Evolutionary conservation across 1,284 basidiomycete genomes (phyloP), one percentile per base, ranked within the genome.

Genomic region (Vanrija sp.): DNA sequence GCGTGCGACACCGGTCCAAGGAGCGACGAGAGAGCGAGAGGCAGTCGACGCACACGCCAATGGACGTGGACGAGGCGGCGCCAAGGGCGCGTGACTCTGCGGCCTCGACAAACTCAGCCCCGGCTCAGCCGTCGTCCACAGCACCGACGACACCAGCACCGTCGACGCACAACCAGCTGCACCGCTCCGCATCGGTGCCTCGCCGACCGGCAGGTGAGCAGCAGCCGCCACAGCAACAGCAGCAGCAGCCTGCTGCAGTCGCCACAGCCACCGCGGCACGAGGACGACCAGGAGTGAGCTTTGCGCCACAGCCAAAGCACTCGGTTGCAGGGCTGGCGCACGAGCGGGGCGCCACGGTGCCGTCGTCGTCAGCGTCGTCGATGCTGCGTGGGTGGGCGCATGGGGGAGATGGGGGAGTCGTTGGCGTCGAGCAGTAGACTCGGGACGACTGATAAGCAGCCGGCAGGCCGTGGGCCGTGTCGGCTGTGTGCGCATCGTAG

Each of bases 251-350:
- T 8, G 45, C 51, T 38, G 5, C 42, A 20, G 25, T 18, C 39
- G 39, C 42, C 38, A 3, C 25, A 41, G 19, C 44, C 51, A 20
- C 19, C 45, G 7, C 44, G 44, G 25, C 44, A 23, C 39, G 46
- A 22, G 27, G 23, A 14, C 45, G 51, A 27, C 47, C 53, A n/a
- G 27, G 18, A 12, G 47, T 54, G 15, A 35, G 23, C 8, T 46
- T 54, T 49, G 37, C 53, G 24, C 43, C 42, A 2, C 19, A 14
- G 31, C n/a, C 42, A 44, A 23, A 20, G 20, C 18, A 19, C n/a
- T 44, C 42, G 10, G n/a, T 20, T 16, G 20, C n/a, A 27, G 49
- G 42, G 43, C 15, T 45, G 44, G 23, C 43, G 12, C 45, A 52
- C 31, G 14, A 46, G 45, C 31, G 45, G 19, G 19, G n/a, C n/a